Evolutionary conservation across 139 green algal species (phyloP).

Genomic region (Auxenochlorella pyrenoidosa): DNA sequence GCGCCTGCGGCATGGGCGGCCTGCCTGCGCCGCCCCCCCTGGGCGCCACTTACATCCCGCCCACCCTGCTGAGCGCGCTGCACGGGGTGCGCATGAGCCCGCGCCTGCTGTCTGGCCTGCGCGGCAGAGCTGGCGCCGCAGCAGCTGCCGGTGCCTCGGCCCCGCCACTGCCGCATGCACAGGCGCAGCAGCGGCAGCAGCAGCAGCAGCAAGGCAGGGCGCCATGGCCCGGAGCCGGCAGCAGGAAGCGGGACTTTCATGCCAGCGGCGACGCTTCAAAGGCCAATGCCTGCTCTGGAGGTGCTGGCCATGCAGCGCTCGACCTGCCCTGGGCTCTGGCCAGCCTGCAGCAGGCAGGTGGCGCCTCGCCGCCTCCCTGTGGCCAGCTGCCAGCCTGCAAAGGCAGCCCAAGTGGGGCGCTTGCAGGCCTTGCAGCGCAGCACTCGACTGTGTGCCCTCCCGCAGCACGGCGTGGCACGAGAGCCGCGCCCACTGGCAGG

Average conservation of each 20-base stretch:
- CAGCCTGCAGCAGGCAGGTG: not conserved
- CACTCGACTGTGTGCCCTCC: not conserved
- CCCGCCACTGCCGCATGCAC: not conserved
- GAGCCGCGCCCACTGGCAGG: not conserved
- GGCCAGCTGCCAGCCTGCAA: too few relatives aligned
- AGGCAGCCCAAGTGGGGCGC: not conserved
- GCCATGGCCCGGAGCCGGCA: not conserved
- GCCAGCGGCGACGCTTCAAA: not conserved
- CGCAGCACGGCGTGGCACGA: not conserved
- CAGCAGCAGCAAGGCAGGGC: not conserved
- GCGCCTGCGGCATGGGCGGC: not conserved
- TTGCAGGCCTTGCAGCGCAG: not conserved
- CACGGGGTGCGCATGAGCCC: not conserved
- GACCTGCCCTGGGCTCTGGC: not conserved
- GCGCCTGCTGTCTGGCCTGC: not conserved
- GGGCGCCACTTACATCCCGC: slow-evolving; percentile 19
- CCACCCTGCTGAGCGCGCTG: slow-evolving; percentile 4
- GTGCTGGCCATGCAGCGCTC: not conserved
- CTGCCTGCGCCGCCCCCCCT: not conserved
- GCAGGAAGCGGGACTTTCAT: not conserved
- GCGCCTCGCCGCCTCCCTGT: too few relatives aligned
- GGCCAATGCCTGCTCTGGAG: not conserved
- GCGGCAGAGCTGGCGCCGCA: not conserved
- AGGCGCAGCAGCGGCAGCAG: not conserved
- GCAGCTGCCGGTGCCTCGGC: not conserved